Conservation (phyloP, 2,329 filamentous ascomycete species). For the Nakataea oryzae region DNA sequence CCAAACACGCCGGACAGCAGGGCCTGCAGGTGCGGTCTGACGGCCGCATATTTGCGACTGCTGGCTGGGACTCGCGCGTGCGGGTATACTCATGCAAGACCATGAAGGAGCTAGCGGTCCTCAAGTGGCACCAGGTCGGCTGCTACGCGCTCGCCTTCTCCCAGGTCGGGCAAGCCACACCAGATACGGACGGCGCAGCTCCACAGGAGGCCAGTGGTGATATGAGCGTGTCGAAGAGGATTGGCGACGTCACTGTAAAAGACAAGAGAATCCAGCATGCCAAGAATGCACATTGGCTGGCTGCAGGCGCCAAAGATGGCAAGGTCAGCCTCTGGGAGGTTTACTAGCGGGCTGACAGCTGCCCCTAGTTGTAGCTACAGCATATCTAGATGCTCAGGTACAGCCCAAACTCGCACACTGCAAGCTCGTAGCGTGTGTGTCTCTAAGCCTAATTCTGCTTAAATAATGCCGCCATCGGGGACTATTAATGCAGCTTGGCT, state of each 20-base stretch:
- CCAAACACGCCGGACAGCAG: constrained; percentile 87
- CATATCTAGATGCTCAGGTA: neutral
- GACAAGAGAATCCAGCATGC: constrained; percentile 54
- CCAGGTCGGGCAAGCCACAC: constrained; percentile 15
- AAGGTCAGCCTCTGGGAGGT: constrained; percentile 95
- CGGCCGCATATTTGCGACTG: constrained; percentile 74
- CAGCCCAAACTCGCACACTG: neutral
- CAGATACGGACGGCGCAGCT: neutral
- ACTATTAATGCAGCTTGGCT: too few species aligned
- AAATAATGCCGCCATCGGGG: neutral
- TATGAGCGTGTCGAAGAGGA: constrained; percentile 11
- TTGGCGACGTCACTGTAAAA: constrained; percentile 40
- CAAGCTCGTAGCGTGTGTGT: neutral
- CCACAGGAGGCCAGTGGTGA: neutral
- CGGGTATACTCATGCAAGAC: constrained; percentile 73
- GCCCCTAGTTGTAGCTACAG: neutral
- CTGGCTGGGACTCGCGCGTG: constrained; percentile 79
- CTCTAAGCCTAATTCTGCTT: neutral
- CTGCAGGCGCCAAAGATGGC: constrained; percentile 85
- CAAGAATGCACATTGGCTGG: constrained; percentile 74
- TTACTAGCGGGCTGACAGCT: constrained; percentile 57
- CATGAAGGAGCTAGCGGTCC: constrained; percentile 77
- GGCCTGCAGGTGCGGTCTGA: constrained; percentile 68
- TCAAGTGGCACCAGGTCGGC: constrained; percentile 89
- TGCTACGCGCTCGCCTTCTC: constrained; percentile 76